Evolutionary conservation across 1,139 yeast genomes (phyloP).

Genomic region (Candida neerlandica): DNA sequence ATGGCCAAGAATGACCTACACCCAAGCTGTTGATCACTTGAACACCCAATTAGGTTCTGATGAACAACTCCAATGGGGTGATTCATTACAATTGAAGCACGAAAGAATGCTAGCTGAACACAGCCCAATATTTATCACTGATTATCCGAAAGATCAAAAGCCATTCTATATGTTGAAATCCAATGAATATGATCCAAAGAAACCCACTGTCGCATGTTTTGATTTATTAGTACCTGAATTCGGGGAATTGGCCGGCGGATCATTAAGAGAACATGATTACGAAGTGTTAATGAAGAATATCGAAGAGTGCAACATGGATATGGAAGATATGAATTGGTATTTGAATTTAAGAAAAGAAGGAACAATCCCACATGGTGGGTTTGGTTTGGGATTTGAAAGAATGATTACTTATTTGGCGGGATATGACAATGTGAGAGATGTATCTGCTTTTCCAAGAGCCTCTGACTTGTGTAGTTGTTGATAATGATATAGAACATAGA

Average conservation of each 20-base stretch:
- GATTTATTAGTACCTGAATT: slow-evolving; percentile 87
- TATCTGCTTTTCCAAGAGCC: slow-evolving; percentile 74
- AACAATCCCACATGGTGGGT: slow-evolving; percentile 92
- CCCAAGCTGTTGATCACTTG: slow-evolving; percentile 65
- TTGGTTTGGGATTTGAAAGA: slow-evolving; percentile 94
- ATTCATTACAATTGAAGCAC: slow-evolving; percentile 76
- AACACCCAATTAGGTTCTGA: slow-evolving; percentile 18
- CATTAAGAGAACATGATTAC: slow-evolving; percentile 78
- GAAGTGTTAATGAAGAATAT: slow-evolving; percentile 53
- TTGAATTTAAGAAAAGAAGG: slow-evolving; percentile 73
- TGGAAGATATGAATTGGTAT: slow-evolving; percentile 77
- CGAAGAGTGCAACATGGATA: slow-evolving; percentile 52
- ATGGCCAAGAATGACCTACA: slow-evolving; percentile 79
- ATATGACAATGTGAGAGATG: slow-evolving; percentile 79
- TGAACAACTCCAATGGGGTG: slow-evolving; percentile 56
- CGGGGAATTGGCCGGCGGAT: slow-evolving; percentile 98
- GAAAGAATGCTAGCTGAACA: slow-evolving; percentile 87
- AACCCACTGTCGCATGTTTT: slow-evolving; percentile 81
- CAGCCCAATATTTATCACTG: slow-evolving; percentile 85
- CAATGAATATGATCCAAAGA: slow-evolving; percentile 29
- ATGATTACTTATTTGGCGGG: slow-evolving; percentile 72
- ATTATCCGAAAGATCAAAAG: slow-evolving; percentile 77
- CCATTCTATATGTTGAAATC: slow-evolving; percentile 87
- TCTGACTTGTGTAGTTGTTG: slow-evolving; percentile 41
- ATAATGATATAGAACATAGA: not conserved